phyloP scores from a whole-genome alignment of 2,329 filamentous ascomycete species.

The Raffaelea ambrosiae region DNA sequence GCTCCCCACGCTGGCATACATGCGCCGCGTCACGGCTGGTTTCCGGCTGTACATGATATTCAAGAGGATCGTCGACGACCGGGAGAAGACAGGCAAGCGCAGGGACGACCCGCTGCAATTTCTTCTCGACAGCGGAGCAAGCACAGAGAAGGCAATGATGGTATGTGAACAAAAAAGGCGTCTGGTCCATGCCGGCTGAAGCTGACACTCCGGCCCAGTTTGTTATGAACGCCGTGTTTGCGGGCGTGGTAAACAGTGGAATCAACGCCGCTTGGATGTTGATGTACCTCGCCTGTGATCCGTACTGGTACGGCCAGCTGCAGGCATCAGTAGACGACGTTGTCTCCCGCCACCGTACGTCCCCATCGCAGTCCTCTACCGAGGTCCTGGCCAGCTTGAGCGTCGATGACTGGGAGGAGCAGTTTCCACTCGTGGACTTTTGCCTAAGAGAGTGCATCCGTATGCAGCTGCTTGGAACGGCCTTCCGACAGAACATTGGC shows the following conservation, averaged over 20 bases:
- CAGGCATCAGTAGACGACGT: conserved; percentile 37
- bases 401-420: conserved; percentile 40
- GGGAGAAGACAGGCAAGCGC: conserved; percentile 30
- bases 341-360: conserved; percentile 30
- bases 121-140: conserved; percentile 42
- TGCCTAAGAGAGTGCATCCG: conserved; percentile 46
- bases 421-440: conserved; percentile 43
- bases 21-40: conserved; percentile 35
- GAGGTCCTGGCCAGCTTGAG: conserved; percentile 24
- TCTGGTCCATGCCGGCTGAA: no score
- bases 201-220: no score
- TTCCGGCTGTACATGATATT: conserved; percentile 39
- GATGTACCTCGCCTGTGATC: conserved; percentile 36
- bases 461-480: conserved; percentile 35
- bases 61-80: conserved; percentile 34
- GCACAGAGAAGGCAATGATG: conserved; percentile 30
- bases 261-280: conserved; percentile 47
- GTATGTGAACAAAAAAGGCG: conserved; percentile 18
- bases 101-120: conserved; percentile 44
- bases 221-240: conserved; percentile 44
- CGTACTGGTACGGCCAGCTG: conserved; percentile 34
- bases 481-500: conserved; percentile 43
- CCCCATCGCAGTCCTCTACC: conserved; percentile 18
- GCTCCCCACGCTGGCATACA: conserved; percentile 34
- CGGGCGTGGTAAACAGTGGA: conserved; percentile 48